A percentile compares a stretch with the other conserved stretches of the same genome.
Conservation (phyloP, 768 basidiomycete genomes). For the Auriscalpium vulgare region DNA sequence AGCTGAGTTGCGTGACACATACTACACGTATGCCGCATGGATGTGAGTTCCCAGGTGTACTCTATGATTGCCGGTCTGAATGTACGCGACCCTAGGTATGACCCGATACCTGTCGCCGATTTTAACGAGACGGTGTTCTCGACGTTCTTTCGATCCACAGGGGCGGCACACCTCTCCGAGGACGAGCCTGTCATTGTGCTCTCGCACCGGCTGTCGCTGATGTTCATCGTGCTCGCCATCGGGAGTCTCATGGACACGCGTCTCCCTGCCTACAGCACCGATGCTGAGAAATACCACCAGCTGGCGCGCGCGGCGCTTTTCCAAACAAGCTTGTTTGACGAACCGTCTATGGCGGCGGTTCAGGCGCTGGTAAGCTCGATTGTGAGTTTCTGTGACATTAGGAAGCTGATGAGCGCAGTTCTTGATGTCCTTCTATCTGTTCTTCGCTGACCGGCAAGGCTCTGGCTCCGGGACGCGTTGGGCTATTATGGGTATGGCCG, state of each 20-base stretch:
- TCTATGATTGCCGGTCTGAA: conserved; percentile 16
- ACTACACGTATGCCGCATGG: conserved; percentile 65
- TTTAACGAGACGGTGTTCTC: conserved; percentile 43
- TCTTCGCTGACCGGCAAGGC: conserved; percentile 35
- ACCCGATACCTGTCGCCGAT: conserved; percentile 49
- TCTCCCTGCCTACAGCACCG: conserved; percentile 40
- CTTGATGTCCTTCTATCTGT: conserved; percentile 42
- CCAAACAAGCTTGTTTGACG: conserved; percentile 55
- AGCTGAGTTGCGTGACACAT: conserved; percentile 44
- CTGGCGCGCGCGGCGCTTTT: conserved; percentile 51
- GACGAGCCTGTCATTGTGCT: conserved; percentile 31
- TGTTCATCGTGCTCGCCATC: conserved; percentile 56
- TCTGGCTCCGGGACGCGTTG: conserved; percentile 39
- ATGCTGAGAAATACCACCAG: conserved; percentile 54
- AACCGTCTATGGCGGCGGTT: conserved; percentile 54
- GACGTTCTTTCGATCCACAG: conserved; percentile 41
- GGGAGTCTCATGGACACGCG: conserved; percentile 57
- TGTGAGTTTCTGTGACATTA: conserved; percentile 12
- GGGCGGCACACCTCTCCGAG: conserved; percentile 31
- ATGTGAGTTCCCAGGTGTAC: conserved; percentile 57
- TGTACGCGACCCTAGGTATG: conserved; percentile 39
- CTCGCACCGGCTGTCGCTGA: conserved; percentile 48
- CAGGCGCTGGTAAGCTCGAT: conserved; percentile 49
- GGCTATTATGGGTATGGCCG: conserved; percentile 66
- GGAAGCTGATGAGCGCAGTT: conserved; percentile 31